Base-by-base conservation (phyloP, 1,284 basidiomycete species). In the Volvariella surrecta region DNA sequence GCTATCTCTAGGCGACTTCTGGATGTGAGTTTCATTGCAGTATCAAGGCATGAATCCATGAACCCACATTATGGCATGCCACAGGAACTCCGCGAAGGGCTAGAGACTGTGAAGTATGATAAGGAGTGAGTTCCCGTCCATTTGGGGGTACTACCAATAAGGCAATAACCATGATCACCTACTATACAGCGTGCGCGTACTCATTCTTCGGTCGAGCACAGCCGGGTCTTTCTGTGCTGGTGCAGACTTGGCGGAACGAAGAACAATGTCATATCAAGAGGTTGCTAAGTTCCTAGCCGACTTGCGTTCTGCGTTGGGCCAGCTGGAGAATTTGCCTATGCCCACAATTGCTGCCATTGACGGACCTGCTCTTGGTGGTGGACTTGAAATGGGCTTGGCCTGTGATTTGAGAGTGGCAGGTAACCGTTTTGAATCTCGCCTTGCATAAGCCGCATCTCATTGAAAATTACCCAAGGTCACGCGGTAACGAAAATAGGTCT, bases 281-380 rank as follows among this genome's bases (percentile, higher is more conserved):
- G 87, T 96, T 28, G 68, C 78, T 51, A 75, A 74, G 51, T 96
- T 96, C 64, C 81, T 96, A 41, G 64, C 74, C 43, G 80, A 86
- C 52, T 71, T 97, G 20, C 79, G 93, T 24, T 66, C 67, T 28
- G 76, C 88, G 9, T 66, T 97, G 20, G 73, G 74, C 30, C 77
- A 78, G 52, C 73, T 97, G 10, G 89, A 93, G 61, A 71, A 70
- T 32, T 68, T 96, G 17, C 82, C 86, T 11, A 76, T 94, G 64
- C 93, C 93, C 1, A 93, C 89, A 6, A 85, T 97, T 44, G 89
- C 89, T 11, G 89, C 92, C 3, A 86, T 97, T 41, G 93, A 96
- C 56, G 94, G 94, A 0, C 87, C 89, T 21, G 92, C 93, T 1
- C 73, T 97, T 4, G 93, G 93, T 7, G 93, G 93, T 18, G 93